Base-by-base conservation (phyloP, 1,284 basidiomycete genomes). In the Ganoderma resinaceum region DNA sequence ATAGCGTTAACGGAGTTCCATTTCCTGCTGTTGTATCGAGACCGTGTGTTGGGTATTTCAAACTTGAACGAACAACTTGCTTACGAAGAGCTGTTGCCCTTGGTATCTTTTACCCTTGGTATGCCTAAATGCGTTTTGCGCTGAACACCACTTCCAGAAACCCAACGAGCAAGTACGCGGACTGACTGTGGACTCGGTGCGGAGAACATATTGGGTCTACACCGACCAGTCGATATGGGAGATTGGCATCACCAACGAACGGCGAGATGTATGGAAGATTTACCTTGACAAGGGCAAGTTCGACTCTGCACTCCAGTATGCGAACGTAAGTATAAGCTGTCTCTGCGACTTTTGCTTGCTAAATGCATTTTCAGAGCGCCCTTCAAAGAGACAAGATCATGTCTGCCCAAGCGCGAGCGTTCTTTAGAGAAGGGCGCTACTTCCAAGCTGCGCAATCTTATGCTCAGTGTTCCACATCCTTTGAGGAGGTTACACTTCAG, bases 191-290 rank as follows among this genome's bases (percentile, higher is more conserved):
- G 98, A 99, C 80, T 91, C 94, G 9, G 89, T 95, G 5, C 90
- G 94, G 9, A 90, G 89, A 77, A 99, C 97, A 4, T 97, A 94
- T 76, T 99, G 98, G 98, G 87, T 98, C 2, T 98, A 94, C 78
- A 97, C 97, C 0, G 91, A 95, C 73, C 88, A 91, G 68, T 94
- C 95, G 0, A 88, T 99, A 57, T 96, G 95, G 75, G 98, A 99
- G 77, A 83, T 99, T 23, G 89, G 93, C 18, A 86, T 96, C 20
- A 86, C 86, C 12, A 95, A 97, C 73, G 98, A 99, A 82, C 94
- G 94, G 75, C 89, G 97, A 3, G 94, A 99, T 77, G 91, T 99
- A 7, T 99, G 98, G 98, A 91, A 91, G 70, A 92, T 97, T 61
- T 95, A 95, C 79, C 85, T 99, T 4, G 88, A 91, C 63, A 91